Percentiles rank a stretch among this genome's conserved stretches.
Conservation (phyloP, 2,329 filamentous ascomycete genomes). For the Ophiostoma populinum region DNA sequence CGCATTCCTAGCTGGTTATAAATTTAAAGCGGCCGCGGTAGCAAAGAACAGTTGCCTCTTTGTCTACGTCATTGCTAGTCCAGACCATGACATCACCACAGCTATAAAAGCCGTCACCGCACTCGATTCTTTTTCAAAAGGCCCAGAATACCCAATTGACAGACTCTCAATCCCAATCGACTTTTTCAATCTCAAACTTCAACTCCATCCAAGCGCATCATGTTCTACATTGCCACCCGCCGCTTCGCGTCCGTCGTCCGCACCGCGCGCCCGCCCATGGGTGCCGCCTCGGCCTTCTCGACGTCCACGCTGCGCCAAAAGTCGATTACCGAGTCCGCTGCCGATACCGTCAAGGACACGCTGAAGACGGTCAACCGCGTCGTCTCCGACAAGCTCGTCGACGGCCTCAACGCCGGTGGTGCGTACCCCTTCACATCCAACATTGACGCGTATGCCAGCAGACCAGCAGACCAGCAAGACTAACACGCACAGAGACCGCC, state of each 20-base stretch:
- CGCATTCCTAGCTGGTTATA: too few relatives aligned
- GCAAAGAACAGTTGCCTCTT: too few relatives aligned
- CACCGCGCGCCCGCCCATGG: background rate
- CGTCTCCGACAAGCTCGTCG: conserved; percentile 43
- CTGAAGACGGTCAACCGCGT: conserved; percentile 41
- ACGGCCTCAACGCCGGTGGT: conserved; percentile 42
- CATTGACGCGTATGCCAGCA: background rate
- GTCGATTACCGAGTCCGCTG: conserved; percentile 20
- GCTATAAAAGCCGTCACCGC: background rate
- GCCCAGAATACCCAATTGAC: too few relatives aligned
- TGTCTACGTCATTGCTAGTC: conserved; percentile 1
- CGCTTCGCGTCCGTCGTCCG: background rate
- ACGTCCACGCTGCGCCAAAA: conserved; percentile 28
- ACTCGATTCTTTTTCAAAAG: too few relatives aligned
- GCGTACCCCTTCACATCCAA: conserved; percentile 15
- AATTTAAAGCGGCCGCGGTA: too few relatives aligned
- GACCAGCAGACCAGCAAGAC: background rate
- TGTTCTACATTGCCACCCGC: background rate
- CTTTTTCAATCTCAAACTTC: too few relatives aligned
- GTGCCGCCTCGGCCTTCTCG: conserved; percentile 23
- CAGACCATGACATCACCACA: conserved; percentile 1
- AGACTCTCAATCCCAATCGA: too few relatives aligned
- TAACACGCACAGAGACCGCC: conserved; percentile 18
- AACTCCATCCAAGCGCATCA: too few relatives aligned
- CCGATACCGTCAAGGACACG: conserved; percentile 34